These are phyloP conservation scores for Cytospora piceicola DNA, from an alignment of 2,329 filamentous ascomycete species.

Conservation along the genomic window DNA sequence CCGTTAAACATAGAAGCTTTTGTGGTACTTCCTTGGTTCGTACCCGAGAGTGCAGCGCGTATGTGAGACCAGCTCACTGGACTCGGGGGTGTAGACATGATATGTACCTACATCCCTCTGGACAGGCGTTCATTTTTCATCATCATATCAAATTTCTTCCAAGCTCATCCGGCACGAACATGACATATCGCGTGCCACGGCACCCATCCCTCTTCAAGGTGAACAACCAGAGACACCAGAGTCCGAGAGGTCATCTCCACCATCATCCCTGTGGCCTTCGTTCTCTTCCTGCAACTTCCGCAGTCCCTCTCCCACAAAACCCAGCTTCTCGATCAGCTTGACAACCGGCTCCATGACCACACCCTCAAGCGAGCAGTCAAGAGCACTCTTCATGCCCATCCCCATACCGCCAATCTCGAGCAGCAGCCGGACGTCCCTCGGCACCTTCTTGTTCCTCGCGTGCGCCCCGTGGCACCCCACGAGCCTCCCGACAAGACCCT, in stretches of 20 bases:
- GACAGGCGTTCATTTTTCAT: neutral
- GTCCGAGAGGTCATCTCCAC: neutral
- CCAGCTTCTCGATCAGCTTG: conserved; percentile 2
- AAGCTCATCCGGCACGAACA: neutral
- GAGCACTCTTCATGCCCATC: conserved; percentile 2
- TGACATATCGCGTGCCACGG: neutral
- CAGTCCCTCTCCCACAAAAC: conserved; percentile 2
- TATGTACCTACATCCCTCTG: neutral
- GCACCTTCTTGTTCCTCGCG: neutral
- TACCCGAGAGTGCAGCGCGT: neutral
- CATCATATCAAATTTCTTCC: neutral
- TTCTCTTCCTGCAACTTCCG: neutral
- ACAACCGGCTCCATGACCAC: conserved; percentile 5
- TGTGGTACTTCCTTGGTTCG: neutral
- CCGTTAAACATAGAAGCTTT: neutral
- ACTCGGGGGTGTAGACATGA: neutral
- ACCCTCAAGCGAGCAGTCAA: neutral
- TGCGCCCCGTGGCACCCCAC: neutral
- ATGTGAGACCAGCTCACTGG: neutral
- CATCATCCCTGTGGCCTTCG: neutral
- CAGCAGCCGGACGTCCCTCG: neutral
- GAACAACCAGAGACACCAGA: conserved; percentile 19
- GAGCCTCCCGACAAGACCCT: neutral
- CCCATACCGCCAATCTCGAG: neutral
- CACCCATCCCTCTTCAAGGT: neutral